Base-by-base conservation (phyloP, 306 rosid species). In the Dryas octopetala region DNA sequence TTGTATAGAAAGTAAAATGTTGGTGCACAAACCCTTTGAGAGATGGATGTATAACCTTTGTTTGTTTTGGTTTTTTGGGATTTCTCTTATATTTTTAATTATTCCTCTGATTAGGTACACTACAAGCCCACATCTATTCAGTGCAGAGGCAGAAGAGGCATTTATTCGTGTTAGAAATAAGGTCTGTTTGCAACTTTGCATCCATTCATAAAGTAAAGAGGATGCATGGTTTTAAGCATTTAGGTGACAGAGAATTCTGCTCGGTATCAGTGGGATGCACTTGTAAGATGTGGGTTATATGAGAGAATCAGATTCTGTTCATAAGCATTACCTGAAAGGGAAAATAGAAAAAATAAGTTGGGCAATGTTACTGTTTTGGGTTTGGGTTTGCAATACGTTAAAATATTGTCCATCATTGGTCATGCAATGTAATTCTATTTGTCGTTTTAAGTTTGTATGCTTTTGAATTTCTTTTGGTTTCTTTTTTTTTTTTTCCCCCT, bases 121-220 rank as follows among this genome's bases (percentile, higher is more conserved):
- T 57, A 95, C 98, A 73, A 95, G 98, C 74, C 98, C 98, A 3
- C 98, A 95, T 80, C 86, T 95, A 49, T 91, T 95, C 78, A 81
- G 78, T 62, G 91, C 92, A 83, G 91, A 91, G 69, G 93, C 93
- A 67, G 89, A 82, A 69, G 89, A 89, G 76, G 98, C 97, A 74
- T 95, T 95, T 87, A 75, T 67, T 79, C 97, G 96, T 71, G 96
- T 95, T 79, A 91, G 97, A 83, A 68, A 53, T 81, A 85, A 95
- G 98, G 98, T 91, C 16, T 43, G 78, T 80, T 3, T 58, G 41
- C 65, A 32, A 75, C 58, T 80, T 3, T 58, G 41, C 65, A 32
- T 77, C 58, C 9, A 6, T 60, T 57, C 32, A 9, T 17, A 17
- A 26, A 38, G 15, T 49, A 28, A 49, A 45, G 43, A 48, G 19